Evolutionary conservation across 768 basidiomycete genomes (phyloP).

Genomic region (Boletus edulis): DNA sequence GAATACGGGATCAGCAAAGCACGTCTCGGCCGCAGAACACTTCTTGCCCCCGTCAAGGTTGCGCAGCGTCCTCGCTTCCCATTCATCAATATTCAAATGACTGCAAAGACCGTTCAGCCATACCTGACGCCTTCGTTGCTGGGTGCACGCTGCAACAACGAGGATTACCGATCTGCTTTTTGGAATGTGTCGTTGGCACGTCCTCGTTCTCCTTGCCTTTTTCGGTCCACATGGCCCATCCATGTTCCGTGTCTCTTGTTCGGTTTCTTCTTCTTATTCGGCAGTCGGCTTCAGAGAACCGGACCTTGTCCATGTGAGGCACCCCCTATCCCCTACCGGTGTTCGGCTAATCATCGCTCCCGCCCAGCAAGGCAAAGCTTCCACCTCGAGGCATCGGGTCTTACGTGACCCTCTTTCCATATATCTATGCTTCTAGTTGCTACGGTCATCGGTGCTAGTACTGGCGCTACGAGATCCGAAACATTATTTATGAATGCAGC

Average conservation of each 20-base stretch:
- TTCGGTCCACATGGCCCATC: slow-evolving; percentile 3
- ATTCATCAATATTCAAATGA: too few relatives aligned
- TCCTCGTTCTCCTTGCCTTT: background rate
- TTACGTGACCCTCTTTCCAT: slow-evolving; percentile 5
- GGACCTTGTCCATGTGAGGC: slow-evolving; percentile 1
- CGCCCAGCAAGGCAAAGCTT: background rate
- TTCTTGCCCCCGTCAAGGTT: background rate
- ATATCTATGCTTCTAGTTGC: background rate
- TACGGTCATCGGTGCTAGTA: too few relatives aligned
- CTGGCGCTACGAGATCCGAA: slow-evolving; percentile 9
- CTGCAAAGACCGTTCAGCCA: too few relatives aligned
- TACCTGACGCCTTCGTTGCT: background rate
- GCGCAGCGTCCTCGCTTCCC: background rate
- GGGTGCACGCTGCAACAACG: slow-evolving; percentile 14
- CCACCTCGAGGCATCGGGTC: background rate
- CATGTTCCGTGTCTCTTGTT: background rate
- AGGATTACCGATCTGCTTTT: slow-evolving; percentile 13
- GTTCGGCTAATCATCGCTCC: slow-evolving; percentile 11
- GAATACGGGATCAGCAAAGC: slow-evolving; percentile 11
- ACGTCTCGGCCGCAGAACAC: background rate
- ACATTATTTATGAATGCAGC: background rate
- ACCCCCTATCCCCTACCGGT: slow-evolving; percentile 1
- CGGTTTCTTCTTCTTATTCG: background rate
- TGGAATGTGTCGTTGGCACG: background rate
- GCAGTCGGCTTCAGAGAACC: slow-evolving; percentile 1